Evolutionary conservation across 352 stramenopile genomes (phyloP).

Genomic region (Phytophthora cactorum): DNA sequence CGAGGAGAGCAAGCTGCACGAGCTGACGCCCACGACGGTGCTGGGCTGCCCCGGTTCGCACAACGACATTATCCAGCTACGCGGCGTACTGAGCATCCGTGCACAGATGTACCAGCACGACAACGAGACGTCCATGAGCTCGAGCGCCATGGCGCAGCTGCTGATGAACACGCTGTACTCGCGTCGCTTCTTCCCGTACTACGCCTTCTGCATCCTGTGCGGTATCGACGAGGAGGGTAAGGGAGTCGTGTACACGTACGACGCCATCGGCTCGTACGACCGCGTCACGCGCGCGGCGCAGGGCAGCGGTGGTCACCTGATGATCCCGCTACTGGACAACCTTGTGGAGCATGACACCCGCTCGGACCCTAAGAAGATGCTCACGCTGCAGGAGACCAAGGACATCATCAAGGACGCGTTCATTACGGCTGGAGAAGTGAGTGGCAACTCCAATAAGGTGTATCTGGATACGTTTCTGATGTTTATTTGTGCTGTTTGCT

Average conservation of each 20-base stretch:
- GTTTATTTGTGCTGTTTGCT: slow-evolving; percentile 4
- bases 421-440: slow-evolving; percentile 95
- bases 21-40: slow-evolving; percentile 74
- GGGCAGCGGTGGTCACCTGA: slow-evolving; percentile 95
- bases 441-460: not conserved
- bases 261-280: slow-evolving; percentile 95
- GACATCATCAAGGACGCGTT: slow-evolving; percentile 99
- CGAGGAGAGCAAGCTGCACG: slow-evolving; percentile 92
- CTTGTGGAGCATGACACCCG: slow-evolving; percentile 93
- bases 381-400: slow-evolving; percentile 94
- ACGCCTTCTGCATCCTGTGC: slow-evolving; percentile 98
- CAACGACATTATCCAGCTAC: slow-evolving; percentile 89
- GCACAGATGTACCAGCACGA: slow-evolving; percentile 94
- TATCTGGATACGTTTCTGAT: slow-evolving; percentile 11
- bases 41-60: slow-evolving; percentile 83
- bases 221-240: slow-evolving; percentile 97
- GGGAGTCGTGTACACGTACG: slow-evolving; percentile 98
- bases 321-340: slow-evolving; percentile 99
- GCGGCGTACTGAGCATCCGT: slow-evolving; percentile 79
- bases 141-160: slow-evolving; percentile 95
- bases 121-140: slow-evolving; percentile 94
- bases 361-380: slow-evolving; percentile 91
- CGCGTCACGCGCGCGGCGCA: slow-evolving; percentile 75
- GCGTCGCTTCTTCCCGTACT: slow-evolving; percentile 99
- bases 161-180: slow-evolving; percentile 98